Percentiles rank a stretch among this genome's conserved stretches.
These are phyloP conservation scores for Alternaria triticina DNA, from an alignment of 2,329 filamentous ascomycete species.

Conservation along the genomic window DNA sequence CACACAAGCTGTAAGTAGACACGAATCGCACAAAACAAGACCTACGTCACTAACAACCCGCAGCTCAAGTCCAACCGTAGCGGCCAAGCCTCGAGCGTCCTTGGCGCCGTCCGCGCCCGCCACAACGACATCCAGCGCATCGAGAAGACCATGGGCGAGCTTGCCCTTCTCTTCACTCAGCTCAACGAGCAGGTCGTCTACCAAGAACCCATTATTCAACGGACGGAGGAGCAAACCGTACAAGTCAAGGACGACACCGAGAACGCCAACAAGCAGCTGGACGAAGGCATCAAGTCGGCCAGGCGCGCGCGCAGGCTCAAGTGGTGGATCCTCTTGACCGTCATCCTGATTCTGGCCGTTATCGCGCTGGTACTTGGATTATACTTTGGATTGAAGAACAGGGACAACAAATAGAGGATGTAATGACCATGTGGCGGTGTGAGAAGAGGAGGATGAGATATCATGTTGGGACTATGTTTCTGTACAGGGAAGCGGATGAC, in stretches of 20 bases:
- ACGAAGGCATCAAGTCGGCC: slow-evolving; percentile 70
- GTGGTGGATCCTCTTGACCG: slow-evolving; percentile 76
- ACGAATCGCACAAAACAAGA: background rate
- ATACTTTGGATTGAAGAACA: slow-evolving; percentile 52
- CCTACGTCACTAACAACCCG: slow-evolving; percentile 7
- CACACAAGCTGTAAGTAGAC: slow-evolving; percentile 73
- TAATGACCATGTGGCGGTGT: background rate
- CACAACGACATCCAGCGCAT: slow-evolving; percentile 85
- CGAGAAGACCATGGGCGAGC: slow-evolving; percentile 74
- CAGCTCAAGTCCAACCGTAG: slow-evolving; percentile 78
- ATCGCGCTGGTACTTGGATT: slow-evolving; percentile 58
- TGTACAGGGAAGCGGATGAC: background rate
- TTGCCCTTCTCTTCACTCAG: slow-evolving; percentile 74
- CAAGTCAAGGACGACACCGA: slow-evolving; percentile 71
- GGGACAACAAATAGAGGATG: slow-evolving; percentile 1
- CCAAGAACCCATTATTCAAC: slow-evolving; percentile 69
- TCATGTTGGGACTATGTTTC: background rate
- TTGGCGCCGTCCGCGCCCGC: slow-evolving; percentile 79
- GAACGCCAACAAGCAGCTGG: slow-evolving; percentile 72
- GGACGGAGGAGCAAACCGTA: slow-evolving; percentile 69
- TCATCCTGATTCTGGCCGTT: slow-evolving; percentile 56
- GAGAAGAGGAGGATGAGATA: background rate
- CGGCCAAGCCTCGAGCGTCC: slow-evolving; percentile 73
- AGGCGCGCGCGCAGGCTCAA: slow-evolving; percentile 75
- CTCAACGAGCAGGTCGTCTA: slow-evolving; percentile 76